phyloP scores from a whole-genome alignment of 2,329 filamentous ascomycete species.

The Sclerotiophoma versabilis region DNA sequence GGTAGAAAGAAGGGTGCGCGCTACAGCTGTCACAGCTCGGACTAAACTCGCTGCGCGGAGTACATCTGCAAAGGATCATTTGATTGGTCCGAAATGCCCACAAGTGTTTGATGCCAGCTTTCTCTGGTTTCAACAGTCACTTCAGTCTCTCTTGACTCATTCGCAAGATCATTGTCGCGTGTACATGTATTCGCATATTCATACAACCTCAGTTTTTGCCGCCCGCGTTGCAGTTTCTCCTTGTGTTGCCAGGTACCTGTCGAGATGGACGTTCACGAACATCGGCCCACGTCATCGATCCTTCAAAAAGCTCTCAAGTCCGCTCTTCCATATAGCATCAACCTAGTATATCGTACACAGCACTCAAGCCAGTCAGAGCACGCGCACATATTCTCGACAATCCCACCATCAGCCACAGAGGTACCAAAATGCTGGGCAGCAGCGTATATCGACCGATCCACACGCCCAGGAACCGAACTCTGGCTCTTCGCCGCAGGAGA shows the following conservation, averaged over 20 bases:
- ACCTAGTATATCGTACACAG: conserved; percentile 69
- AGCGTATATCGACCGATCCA: conserved; percentile 68
- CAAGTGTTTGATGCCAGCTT: not conserved
- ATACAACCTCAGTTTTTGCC: no score
- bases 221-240: no score
- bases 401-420: conserved; percentile 37
- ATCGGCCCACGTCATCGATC: conserved; percentile 54
- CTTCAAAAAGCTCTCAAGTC: conserved; percentile 58
- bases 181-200: not conserved
- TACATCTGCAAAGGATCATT: not conserved
- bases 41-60: not conserved
- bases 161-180: not conserved
- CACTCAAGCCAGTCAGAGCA: conserved; percentile 57
- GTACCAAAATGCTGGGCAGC: conserved; percentile 58
- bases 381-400: conserved; percentile 47
- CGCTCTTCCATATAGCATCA: conserved; percentile 65
- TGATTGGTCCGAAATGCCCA: conserved; percentile 10
- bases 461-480: conserved; percentile 68
- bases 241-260: no score
- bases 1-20: not conserved
- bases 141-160: not conserved
- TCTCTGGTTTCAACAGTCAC: not conserved
- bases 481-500: conserved; percentile 63
- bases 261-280: conserved; percentile 22
- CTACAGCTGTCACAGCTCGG: conserved; percentile 1